Base-by-base conservation (phyloP, 2,329 filamentous ascomycete species). In the Fusarium pseudoanthophilum region DNA sequence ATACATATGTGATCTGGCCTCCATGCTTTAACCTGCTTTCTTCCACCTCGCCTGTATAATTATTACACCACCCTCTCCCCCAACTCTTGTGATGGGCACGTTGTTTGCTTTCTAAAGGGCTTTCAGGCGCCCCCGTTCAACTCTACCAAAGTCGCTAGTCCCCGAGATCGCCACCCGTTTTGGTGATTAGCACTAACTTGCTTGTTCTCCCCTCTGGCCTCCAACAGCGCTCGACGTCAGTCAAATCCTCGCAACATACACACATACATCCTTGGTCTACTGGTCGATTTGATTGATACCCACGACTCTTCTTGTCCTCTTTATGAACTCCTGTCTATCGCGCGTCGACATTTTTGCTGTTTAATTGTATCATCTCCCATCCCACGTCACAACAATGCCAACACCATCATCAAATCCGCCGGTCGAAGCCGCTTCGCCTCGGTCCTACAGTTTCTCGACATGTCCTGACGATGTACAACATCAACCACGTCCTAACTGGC, bases 341-440 rank as follows among this genome's bases (percentile, higher is more conserved):
- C 61, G 21, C 58, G 52, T 60, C 49, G 30, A 64, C 37, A 56
- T 39, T 37, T 37, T 60, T 30, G 37, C 37, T n/a, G 32, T 43
- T 24, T 63, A 74, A 74, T 74, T 72, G 46, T 56, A 51, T 56
- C 46, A 40, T 42, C 58, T 60, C 28, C 37, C 45, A 32, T 60
- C n/a, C 60, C 57, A 66, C 66, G 48, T 68, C 68, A 51, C 57
- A 55, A 83, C 64, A 72, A 86, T 86, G 85, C 85, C 85, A 70
- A 86, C 84, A 30, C 85, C 85, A 64, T 85, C 85, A 21, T 82
- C 83, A 60, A 83, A 84, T 74, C 81, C 80, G 67, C 81, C 82
- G 52, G 79, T 82, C 49, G 79, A 82, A 69, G 80, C 80, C 37
- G 77, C 80, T 43, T 82, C 83, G 51, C 80, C 83, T 49, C 80